Percentiles rank a stretch among this genome's conserved stretches.
Evolutionary conservation across 139 green algal genomes (phyloP).

Genomic region (Coelastrella sp.): DNA sequence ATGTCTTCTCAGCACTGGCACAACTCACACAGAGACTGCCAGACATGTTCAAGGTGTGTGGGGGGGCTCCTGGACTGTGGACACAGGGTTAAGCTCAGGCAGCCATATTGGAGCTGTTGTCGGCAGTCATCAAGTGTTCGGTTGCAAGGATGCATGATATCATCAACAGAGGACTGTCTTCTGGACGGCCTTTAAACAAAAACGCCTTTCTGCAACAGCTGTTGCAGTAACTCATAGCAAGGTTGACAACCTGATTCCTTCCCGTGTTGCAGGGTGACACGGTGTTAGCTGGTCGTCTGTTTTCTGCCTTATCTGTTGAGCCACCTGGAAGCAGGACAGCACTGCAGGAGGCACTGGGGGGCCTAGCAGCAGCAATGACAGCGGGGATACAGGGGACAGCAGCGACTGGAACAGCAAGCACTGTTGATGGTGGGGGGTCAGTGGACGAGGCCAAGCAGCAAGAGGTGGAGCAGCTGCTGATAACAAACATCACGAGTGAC

Average conservation of each 20-base stretch:
- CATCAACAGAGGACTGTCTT: too few relatives aligned
- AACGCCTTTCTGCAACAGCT: too few relatives aligned
- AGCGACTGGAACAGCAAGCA: not conserved
- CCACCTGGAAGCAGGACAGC: conserved; percentile 68
- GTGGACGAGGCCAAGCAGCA: conserved; percentile 4
- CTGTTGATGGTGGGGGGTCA: not conserved
- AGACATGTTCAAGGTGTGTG: conserved; percentile 34
- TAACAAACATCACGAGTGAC: conserved; percentile 60
- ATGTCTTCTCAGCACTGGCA: conserved; percentile 72
- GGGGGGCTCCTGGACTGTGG: not conserved
- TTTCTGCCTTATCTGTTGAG: conserved; percentile 40
- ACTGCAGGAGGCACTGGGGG: conserved; percentile 77
- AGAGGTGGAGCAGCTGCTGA: conserved; percentile 71
- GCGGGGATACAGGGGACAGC: not conserved
- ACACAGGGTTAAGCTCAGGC: too few relatives aligned
- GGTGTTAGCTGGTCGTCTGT: conserved; percentile 70
- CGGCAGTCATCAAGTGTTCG: too few relatives aligned
- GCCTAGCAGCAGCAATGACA: conserved; percentile 70
- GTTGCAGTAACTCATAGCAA: too few relatives aligned
- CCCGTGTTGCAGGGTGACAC: conserved; percentile 41
- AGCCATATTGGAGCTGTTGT: too few relatives aligned
- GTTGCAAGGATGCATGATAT: too few relatives aligned
- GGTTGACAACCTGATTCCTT: too few relatives aligned
- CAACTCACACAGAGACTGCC: conserved; percentile 73
- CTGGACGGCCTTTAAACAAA: too few relatives aligned